Conservation (phyloP, 2,329 filamentous ascomycete genomes). For the Pseudopyrenochaeta lycopersici region DNA sequence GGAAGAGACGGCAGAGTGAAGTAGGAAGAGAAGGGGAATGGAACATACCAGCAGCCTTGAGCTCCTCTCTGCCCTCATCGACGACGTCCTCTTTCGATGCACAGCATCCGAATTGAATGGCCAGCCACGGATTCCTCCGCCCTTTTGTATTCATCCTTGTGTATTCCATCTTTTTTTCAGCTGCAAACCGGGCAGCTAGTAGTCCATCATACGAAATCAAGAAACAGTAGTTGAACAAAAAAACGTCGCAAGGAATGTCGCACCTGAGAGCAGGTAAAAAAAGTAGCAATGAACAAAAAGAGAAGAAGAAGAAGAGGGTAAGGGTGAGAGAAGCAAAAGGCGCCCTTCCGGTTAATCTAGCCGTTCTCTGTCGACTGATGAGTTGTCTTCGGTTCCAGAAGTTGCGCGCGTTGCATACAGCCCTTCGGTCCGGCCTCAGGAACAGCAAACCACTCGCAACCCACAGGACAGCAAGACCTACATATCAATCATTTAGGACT, state of each 20-base stretch:
- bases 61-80: conserved; percentile 29
- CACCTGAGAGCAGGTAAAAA: conserved; percentile 11
- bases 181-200: conserved; percentile 41
- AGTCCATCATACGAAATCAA: conserved; percentile 23
- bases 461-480: conserved; percentile 28
- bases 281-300: conserved; percentile 11
- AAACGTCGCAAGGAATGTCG: conserved; percentile 2
- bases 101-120: conserved; percentile 50
- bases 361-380: conserved; percentile 11
- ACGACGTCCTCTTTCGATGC: conserved; percentile 42
- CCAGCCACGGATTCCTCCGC: conserved; percentile 41
- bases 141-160: conserved; percentile 24
- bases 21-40: conserved; percentile 13
- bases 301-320: conserved; percentile 9
- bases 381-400: conserved; percentile 26
- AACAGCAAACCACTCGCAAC: conserved; percentile 27
- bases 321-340: conserved; percentile 16
- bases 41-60: conserved; percentile 40
- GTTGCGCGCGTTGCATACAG: conserved; percentile 7
- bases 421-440: conserved; percentile 28
- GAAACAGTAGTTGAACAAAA: conserved; percentile 4
- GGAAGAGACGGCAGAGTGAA: neutral
- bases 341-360: conserved; percentile 12
- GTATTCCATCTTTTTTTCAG: conserved; percentile 26
- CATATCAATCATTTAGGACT: conserved; percentile 29